phyloP scores from a whole-genome alignment of 164 flowering plant genomes.

The grape (Vitis vinifera) region ASM3070453v1 NC_081805.1:12148501-12149000 shows the following conservation, averaged over 20 bases:
- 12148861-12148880: constrained; percentile 8
- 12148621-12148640: constrained; percentile 78
- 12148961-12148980: too few relatives aligned
- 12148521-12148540: constrained; percentile 84
- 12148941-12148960: not conserved
- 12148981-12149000: too few relatives aligned
- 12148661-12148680: constrained; percentile 89
- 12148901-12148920: not conserved
- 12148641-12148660: constrained; percentile 67
- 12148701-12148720: constrained; percentile 72
- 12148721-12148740: constrained; percentile 72
- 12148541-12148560: constrained; percentile 95
- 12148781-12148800: constrained; percentile 64
- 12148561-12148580: constrained; percentile 74
- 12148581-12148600: constrained; percentile 92
- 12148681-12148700: constrained; percentile 59
- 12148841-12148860: constrained; percentile 92
- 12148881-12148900: not conserved
- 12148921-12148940: not conserved
- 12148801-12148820: constrained; percentile 44
- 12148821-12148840: constrained; percentile 69
- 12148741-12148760: constrained; percentile 80
- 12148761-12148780: constrained; percentile 75
- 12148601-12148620: constrained; percentile 98
- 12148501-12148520: constrained; percentile 69